Evolutionary conservation across 163 green algal genomes (phyloP).

Genomic region (Prototheca wickerhamii): DNA sequence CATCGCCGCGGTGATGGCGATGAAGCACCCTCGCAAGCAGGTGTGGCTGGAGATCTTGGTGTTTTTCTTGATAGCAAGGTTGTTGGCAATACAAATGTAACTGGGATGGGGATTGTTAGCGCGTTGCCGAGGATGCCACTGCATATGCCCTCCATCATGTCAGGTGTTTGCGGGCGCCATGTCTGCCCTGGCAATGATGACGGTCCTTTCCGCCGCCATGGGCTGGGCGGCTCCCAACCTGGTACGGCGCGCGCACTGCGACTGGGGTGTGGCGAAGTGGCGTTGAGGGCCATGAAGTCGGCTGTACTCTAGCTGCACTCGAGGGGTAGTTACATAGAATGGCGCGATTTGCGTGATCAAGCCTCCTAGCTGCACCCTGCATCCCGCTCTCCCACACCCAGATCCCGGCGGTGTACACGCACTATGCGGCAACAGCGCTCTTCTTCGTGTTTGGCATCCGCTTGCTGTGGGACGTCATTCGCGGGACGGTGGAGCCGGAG

Average conservation of each 20-base stretch:
- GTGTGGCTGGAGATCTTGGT: too few relatives aligned
- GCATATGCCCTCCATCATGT: not conserved
- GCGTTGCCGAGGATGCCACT: not conserved
- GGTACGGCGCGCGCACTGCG: conserved; percentile 30
- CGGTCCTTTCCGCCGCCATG: conserved; percentile 66
- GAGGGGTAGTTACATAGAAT: too few relatives aligned
- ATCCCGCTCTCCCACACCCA: conserved; percentile 20
- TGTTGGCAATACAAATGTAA: too few relatives aligned
- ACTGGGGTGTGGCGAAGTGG: too few relatives aligned
- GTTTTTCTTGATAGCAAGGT: too few relatives aligned
- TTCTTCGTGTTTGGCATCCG: conserved; percentile 82
- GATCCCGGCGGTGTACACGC: conserved; percentile 76
- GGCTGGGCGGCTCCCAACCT: conserved; percentile 77
- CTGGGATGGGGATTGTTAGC: too few relatives aligned
- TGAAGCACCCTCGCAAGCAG: conserved; percentile 37
- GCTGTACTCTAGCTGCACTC: too few relatives aligned
- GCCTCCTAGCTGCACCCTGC: conserved; percentile 1
- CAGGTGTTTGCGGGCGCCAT: conserved; percentile 61
- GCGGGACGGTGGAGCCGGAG: conserved; percentile 16
- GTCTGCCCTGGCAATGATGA: conserved; percentile 74
- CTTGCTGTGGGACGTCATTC: conserved; percentile 58
- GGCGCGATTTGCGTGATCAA: not conserved
- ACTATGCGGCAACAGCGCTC: conserved; percentile 67
- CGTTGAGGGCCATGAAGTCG: too few relatives aligned
- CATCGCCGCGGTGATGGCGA: conserved; percentile 87